A percentile compares a stretch with the other conserved stretches of the same genome.
Conservation (phyloP, 257 asterid species). For the Craterostigma plantagineum region DNA sequence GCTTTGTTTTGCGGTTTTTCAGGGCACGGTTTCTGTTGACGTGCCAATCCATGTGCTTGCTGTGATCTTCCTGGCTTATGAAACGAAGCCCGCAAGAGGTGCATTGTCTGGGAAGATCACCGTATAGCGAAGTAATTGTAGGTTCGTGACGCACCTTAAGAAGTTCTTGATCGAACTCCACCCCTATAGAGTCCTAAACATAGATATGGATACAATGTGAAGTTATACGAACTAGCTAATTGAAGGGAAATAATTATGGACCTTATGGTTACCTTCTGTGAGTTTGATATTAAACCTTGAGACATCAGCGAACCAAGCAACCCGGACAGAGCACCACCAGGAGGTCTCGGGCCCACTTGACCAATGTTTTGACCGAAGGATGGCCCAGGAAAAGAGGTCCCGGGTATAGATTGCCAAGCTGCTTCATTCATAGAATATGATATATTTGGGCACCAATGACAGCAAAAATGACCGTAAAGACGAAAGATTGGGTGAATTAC, state of each 20-base stretch:
- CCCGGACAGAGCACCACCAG: conserved; percentile 36
- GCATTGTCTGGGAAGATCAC: conserved; percentile 87
- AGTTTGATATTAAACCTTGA: conserved; percentile 59
- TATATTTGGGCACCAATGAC: too few species aligned
- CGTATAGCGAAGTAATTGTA: conserved; percentile 48
- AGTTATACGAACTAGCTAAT: too few species aligned
- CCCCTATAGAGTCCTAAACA: conserved; percentile 65
- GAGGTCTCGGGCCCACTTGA: conserved; percentile 26
- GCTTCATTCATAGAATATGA: conserved; percentile 26
- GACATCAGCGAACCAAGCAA: conserved; percentile 59
- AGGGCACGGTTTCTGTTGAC: conserved; percentile 69
- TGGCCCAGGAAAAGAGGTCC: conserved; percentile 26
- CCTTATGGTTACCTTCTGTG: conserved; percentile 50
- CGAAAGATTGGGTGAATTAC: too few species aligned
- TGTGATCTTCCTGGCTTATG: conserved; percentile 77
- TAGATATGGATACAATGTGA: too few species aligned
- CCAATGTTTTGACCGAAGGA: conserved; percentile 25
- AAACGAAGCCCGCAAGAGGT: conserved; percentile 79
- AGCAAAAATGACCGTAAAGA: too few species aligned
- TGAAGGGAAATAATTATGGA: too few species aligned
- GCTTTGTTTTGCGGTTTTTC: conserved; percentile 64
- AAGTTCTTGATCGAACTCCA: conserved; percentile 59
- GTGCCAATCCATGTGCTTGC: conserved; percentile 99
- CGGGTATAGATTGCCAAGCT: conserved; percentile 18
- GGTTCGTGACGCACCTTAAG: conserved; percentile 64